phyloP scores from a whole-genome alignment of 2,329 filamentous ascomycete species.

The Ambrosiella cleistominuta region DNA sequence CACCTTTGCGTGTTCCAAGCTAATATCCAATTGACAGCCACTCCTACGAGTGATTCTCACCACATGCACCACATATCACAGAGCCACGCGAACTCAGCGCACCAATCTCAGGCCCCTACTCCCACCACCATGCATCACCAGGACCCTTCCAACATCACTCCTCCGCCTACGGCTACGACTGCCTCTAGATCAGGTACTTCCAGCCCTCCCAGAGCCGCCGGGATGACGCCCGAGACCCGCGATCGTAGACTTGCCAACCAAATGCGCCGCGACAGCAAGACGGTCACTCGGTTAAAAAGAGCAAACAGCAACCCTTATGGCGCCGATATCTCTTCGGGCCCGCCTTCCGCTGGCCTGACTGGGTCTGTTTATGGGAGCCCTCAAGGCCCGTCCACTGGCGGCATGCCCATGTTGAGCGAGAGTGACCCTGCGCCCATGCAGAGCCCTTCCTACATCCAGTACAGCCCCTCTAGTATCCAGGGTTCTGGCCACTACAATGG shows the following conservation, averaged over 20 bases:
- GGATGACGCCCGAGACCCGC: conserved; percentile 41
- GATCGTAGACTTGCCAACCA: conserved; percentile 44
- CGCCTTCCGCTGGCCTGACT: conserved; percentile 21
- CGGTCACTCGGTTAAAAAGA: conserved; percentile 32
- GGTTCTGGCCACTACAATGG: conserved; percentile 17
- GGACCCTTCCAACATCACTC: conserved; percentile 26
- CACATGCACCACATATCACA: conserved; percentile 9
- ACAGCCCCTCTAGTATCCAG: conserved; percentile 31
- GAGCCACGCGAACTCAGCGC: neutral
- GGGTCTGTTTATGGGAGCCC: conserved; percentile 10
- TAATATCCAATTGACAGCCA: neutral
- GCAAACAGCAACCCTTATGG: conserved; percentile 30
- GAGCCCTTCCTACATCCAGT: conserved; percentile 30
- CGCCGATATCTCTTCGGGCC: conserved; percentile 24
- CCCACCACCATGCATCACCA: conserved; percentile 12
- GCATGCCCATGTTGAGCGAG: conserved; percentile 34
- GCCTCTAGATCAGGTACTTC: conserved; percentile 34
- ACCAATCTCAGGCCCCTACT: neutral
- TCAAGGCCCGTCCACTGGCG: conserved; percentile 27
- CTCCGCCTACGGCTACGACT: conserved; percentile 24
- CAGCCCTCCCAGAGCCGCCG: conserved; percentile 35
- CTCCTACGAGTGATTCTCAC: conserved; percentile 9
- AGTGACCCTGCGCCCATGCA: conserved; percentile 23
- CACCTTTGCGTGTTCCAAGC: neutral
- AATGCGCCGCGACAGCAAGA: conserved; percentile 39